phyloP scores from a whole-genome alignment of 2,329 filamentous ascomycete species.

The Calonectria leucothoes region DNA sequence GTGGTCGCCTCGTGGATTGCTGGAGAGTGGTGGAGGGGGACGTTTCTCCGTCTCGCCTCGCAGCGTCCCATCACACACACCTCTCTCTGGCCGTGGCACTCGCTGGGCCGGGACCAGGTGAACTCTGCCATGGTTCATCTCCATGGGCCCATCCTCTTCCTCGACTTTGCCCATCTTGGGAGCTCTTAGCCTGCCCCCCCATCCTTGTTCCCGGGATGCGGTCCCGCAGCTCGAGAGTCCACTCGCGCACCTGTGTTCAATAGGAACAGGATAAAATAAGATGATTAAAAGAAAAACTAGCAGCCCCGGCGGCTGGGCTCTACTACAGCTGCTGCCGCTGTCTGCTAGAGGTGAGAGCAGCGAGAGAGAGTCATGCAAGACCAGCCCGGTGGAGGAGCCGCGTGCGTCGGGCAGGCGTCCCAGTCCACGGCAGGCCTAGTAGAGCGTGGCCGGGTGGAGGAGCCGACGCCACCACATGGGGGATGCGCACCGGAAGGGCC shows the following conservation, averaged over 20 bases:
- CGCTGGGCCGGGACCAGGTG: not conserved
- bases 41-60: slow-evolving; percentile 12
- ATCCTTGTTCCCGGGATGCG: slow-evolving; percentile 3
- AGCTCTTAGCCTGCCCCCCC: not conserved
- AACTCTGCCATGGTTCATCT: slow-evolving; percentile 12
- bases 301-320: not conserved
- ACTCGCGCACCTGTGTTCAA: slow-evolving; percentile 2
- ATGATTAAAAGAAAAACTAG: not conserved
- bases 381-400: slow-evolving; percentile 25
- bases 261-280: not conserved
- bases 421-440: slow-evolving; percentile 35
- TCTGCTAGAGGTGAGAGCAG: not conserved
- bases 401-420: slow-evolving; percentile 28
- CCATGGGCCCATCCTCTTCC: slow-evolving; percentile 19
- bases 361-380: slow-evolving; percentile 24
- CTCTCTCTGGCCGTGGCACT: not conserved
- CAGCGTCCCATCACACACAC: not conserved
- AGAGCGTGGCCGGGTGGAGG: slow-evolving; percentile 29
- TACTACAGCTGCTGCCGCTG: not conserved
- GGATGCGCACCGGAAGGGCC: not conserved
- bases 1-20: slow-evolving; percentile 26
- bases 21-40: slow-evolving; percentile 20
- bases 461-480: slow-evolving; percentile 39
- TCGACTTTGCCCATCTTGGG: slow-evolving; percentile 15
- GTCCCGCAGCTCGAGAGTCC: slow-evolving; percentile 12